Conservation (phyloP, 495 filamentous ascomycete species). For the Hypoxylon perforatum region DNA sequence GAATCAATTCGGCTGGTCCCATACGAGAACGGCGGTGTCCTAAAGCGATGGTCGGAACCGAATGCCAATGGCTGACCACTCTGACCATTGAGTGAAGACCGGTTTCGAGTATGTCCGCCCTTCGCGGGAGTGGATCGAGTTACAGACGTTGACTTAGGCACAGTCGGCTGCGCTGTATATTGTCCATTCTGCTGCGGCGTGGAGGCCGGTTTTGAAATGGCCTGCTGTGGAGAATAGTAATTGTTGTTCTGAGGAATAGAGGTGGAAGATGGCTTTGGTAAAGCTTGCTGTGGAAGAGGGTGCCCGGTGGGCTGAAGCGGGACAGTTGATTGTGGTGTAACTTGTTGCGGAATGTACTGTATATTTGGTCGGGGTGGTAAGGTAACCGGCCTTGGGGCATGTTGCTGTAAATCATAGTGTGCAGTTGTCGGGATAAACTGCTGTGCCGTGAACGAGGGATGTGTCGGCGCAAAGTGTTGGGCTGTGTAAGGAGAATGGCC, state of each 20-base stretch:
- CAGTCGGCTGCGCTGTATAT: conserved; percentile 20
- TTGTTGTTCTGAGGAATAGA: conserved; percentile 23
- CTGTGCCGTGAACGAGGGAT: conserved; percentile 29
- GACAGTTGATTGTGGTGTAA: not conserved
- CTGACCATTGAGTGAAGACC: conserved; percentile 41
- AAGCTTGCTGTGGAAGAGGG: conserved; percentile 11
- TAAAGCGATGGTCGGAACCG: conserved; percentile 43
- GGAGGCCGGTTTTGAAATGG: conserved; percentile 14
- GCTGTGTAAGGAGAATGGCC: conserved; percentile 48
- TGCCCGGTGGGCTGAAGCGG: conserved; percentile 2
- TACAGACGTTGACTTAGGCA: conserved; percentile 31
- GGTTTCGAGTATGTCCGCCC: conserved; percentile 40
- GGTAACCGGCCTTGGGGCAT: conserved; percentile 11
- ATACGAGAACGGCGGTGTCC: conserved; percentile 48
- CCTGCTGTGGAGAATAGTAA: conserved; percentile 1
- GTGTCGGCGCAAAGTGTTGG: conserved; percentile 54
- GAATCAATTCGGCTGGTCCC: conserved; percentile 40
- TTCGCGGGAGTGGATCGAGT: conserved; percentile 36
- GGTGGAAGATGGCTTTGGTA: conserved; percentile 18
- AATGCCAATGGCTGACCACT: conserved; percentile 35
- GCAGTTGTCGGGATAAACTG: conserved; percentile 37
- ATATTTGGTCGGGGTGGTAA: conserved; percentile 10
- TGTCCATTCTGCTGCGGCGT: conserved; percentile 29
- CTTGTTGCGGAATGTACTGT: conserved; percentile 13
- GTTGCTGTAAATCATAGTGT: conserved; percentile 21